Conservation (phyloP, 163 green algal genomes). For the Chlorella variabilis region DNA sequence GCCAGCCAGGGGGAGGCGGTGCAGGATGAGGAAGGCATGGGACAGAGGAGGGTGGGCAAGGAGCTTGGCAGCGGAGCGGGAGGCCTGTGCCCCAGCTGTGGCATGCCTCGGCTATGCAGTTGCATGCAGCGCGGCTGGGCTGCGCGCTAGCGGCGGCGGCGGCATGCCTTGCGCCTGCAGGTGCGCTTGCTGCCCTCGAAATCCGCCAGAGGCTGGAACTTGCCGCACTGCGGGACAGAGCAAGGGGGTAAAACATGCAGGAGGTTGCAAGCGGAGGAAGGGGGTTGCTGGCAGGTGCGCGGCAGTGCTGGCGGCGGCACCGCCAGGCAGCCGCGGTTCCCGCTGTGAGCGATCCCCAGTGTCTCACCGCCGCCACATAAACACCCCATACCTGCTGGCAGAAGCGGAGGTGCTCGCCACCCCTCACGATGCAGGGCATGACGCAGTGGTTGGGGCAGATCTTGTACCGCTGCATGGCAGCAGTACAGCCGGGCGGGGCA, state of each 20-base stretch:
- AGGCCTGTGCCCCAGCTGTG: too few relatives aligned
- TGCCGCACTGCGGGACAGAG: slow-evolving; percentile 1
- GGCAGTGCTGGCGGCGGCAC: too few relatives aligned
- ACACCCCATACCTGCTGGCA: slow-evolving; percentile 7
- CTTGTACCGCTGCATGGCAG: background rate
- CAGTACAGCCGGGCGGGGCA: too few relatives aligned
- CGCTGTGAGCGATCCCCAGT: too few relatives aligned
- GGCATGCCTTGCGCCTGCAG: slow-evolving; percentile 15
- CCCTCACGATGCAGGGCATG: slow-evolving; percentile 23
- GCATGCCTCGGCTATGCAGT: too few relatives aligned
- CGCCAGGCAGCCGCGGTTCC: too few relatives aligned
- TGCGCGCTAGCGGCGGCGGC: background rate
- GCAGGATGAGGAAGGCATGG: too few relatives aligned
- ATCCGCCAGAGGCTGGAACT: slow-evolving; percentile 12
- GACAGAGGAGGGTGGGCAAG: background rate
- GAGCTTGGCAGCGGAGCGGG: too few relatives aligned
- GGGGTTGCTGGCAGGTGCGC: too few relatives aligned
- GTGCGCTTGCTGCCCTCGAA: slow-evolving; percentile 8
- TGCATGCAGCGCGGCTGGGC: too few relatives aligned
- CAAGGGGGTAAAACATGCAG: background rate
- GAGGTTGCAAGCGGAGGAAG: too few relatives aligned
- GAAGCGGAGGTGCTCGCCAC: background rate
- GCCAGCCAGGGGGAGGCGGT: background rate
- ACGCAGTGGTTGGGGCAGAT: slow-evolving; percentile 24
- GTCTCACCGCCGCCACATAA: too few relatives aligned